These are phyloP conservation scores for Citrus reticulata DNA, from an alignment of 345 rosid genomes.

Conservation along the genomic window DNA sequence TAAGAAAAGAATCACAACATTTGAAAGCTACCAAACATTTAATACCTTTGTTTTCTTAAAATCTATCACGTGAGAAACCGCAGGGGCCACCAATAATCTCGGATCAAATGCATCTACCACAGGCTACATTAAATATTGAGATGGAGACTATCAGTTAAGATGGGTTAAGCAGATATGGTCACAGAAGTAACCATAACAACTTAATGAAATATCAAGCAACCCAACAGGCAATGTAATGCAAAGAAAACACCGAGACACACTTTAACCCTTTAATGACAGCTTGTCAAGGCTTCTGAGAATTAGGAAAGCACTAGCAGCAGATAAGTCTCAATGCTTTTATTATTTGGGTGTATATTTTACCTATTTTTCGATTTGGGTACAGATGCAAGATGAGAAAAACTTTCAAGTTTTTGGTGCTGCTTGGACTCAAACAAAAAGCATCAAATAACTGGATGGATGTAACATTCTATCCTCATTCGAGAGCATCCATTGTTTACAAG, in stretches of 20 bases:
- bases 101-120: slow-evolving; percentile 99
- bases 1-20: background rate
- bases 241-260: background rate
- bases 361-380: background rate
- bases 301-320: background rate
- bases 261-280: background rate
- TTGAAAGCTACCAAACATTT: background rate
- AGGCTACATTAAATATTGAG: slow-evolving; percentile 50
- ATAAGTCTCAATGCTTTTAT: background rate
- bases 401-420: background rate
- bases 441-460: background rate
- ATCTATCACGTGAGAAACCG: slow-evolving; percentile 60
- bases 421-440: background rate
- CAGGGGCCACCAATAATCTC: slow-evolving; percentile 85
- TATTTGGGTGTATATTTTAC: background rate
- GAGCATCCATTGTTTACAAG: background rate
- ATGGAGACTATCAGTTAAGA: slow-evolving; percentile 14
- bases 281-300: background rate
- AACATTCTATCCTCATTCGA: background rate
- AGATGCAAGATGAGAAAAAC: background rate
- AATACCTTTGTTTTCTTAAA: slow-evolving; percentile 77
- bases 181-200: slow-evolving; percentile 3
- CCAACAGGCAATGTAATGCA: background rate
- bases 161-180: background rate
- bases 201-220: background rate